Evolutionary conservation across 1,284 basidiomycete genomes (phyloP).

Genomic region (Irpex sp.): DNA sequence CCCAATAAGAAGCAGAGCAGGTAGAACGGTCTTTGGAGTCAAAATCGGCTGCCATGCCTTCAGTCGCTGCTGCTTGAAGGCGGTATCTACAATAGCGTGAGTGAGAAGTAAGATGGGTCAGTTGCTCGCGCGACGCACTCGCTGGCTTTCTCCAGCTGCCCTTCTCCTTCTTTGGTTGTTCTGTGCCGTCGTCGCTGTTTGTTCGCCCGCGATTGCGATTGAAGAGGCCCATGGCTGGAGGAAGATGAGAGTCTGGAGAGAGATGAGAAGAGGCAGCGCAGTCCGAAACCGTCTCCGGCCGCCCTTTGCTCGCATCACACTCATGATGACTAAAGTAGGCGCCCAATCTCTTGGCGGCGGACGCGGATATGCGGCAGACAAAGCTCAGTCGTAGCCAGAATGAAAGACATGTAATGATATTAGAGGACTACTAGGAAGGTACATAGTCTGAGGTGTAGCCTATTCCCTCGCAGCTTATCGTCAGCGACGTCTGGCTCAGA

Average conservation of each 20-base stretch:
- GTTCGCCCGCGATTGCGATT: slow-evolving; percentile 25
- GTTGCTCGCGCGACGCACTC: slow-evolving; percentile 48
- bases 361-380: background rate
- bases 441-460: background rate
- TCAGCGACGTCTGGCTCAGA: background rate
- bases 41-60: slow-evolving; percentile 99
- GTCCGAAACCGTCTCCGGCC: slow-evolving; percentile 12
- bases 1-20: slow-evolving; percentile 92
- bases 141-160: slow-evolving; percentile 84
- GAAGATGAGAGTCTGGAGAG: slow-evolving; percentile 8
- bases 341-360: background rate
- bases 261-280: slow-evolving; percentile 11
- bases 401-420: background rate
- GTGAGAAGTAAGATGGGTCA: background rate
- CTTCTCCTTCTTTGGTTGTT: slow-evolving; percentile 69
- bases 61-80: slow-evolving; percentile 98
- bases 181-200: slow-evolving; percentile 17
- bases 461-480: background rate
- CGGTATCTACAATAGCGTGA: slow-evolving; percentile 62
- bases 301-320: background rate
- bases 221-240: slow-evolving; percentile 32
- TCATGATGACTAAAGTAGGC: background rate
- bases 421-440: background rate
- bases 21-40: slow-evolving; percentile 94
- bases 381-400: background rate